Conservation (phyloP, 331 rosid genomes). For the Stylosanthes scabra region DNA sequence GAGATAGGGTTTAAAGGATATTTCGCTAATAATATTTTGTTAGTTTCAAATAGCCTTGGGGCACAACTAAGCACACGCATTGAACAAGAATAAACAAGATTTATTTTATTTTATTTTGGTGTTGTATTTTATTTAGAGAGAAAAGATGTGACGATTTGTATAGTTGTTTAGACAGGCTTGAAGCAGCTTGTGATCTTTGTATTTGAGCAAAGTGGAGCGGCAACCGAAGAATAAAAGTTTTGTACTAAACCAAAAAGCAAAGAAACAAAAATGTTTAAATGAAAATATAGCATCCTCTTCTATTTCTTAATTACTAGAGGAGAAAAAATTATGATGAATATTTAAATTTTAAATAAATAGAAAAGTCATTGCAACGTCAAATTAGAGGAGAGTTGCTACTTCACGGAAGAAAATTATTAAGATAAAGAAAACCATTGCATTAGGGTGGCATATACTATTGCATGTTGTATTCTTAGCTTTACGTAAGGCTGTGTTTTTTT, state of each 20-base stretch:
- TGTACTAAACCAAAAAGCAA: conserved; percentile 28
- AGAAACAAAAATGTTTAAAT: conserved; percentile 14
- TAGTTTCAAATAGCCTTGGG: conserved; percentile 8
- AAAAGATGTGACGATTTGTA: conserved; percentile 23
- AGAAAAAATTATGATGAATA: background rate
- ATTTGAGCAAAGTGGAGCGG: conserved; percentile 25
- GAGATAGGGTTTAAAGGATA: no score
- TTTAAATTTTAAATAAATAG: background rate
- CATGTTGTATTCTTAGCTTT: background rate
- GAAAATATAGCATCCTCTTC: conserved; percentile 3
- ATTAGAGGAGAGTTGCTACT: conserved; percentile 11
- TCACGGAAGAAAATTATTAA: conserved; percentile 3
- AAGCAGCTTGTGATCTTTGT: conserved; percentile 35
- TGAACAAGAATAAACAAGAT: conserved; percentile 7
- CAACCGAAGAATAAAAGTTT: conserved; percentile 3
- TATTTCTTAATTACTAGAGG: background rate
- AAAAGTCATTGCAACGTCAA: background rate
- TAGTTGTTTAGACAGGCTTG: conserved; percentile 45
- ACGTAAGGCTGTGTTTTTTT: background rate
- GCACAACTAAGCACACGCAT: conserved; percentile 21
- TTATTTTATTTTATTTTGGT: background rate
- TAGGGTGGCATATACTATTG: background rate
- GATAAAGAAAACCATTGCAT: background rate
- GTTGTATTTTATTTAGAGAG: background rate
- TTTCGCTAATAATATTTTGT: background rate